Evolutionary conservation across 2,329 filamentous ascomycete genomes (phyloP), one percentile per base, ranked within the genome.

Genomic region (Fusarium duplospermum): DNA sequence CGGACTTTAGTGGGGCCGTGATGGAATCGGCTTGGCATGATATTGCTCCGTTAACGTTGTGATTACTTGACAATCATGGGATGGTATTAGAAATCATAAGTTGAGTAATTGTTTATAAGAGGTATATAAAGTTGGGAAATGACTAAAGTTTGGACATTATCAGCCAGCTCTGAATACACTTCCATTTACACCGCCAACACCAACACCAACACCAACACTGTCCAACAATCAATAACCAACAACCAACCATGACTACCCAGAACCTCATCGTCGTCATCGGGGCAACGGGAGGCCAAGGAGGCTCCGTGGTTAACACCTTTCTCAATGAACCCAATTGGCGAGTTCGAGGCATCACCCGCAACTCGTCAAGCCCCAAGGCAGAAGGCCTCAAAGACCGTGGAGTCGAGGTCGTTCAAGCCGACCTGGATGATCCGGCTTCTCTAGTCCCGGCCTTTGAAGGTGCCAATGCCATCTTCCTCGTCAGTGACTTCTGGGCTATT

Each of bases 271-370:
- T 74, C 11, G 79, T 84, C 6, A 81, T 84, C 61, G 83, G 84
- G 35, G 82, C 82, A 36, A 85, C 84, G 4, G 83, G 83, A 36
- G 77, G 77, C 62, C 84, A 87, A 72, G 85, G 84, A 33, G 81
- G 81, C 24, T 64, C 68, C 11, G 57, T 71, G 3, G 18, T 40
- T 10, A 56, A 60, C n/a, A 57, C 54, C 2, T 71, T 71, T 27
- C 38, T 71, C 31, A 24, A 45, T 2, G 59, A 68, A 5, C 14
- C 42, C 18, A 18, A 22, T 40, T 68, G 54, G 64, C 42, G 24
- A 20, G 54, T 71, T 20, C 64, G 59, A 16, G 69, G 56, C 24
- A 52, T 71, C 29, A 50, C 69, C 22, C 54, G 68, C 22, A 60
- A 42, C n/a, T 36, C 45, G 5, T 64, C 33, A 4, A 68, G 69